Evolutionary conservation across 2,329 filamentous ascomycete species (phyloP).

Genomic region (Nothomitra cinnamomea): DNA sequence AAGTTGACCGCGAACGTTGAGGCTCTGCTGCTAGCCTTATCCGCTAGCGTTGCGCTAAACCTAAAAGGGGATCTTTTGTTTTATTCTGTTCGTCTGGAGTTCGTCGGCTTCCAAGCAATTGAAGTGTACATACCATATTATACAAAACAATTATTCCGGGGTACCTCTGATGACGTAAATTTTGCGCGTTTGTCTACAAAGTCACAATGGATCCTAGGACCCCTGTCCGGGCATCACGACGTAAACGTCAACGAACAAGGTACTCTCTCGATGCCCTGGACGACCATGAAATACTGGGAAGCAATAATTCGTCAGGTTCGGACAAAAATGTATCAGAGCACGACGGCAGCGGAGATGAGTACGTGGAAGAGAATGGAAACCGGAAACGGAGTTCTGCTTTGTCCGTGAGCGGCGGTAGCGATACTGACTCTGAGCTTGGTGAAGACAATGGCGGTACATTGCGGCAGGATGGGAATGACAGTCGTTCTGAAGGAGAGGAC

Average conservation of each 20-base stretch:
- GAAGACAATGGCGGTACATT: neutral
- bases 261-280: neutral
- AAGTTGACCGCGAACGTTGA: too few species aligned
- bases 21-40: too few species aligned
- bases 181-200: too few species aligned
- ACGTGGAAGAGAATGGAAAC: neutral
- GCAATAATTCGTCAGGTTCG: neutral
- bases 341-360: slow-evolving; percentile 1
- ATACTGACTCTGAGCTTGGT: neutral
- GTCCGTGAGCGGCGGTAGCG: neutral
- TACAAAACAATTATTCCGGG: too few species aligned
- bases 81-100: too few species aligned
- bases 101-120: too few species aligned
- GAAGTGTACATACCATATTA: too few species aligned
- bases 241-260: slow-evolving; percentile 3
- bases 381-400: neutral
- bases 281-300: neutral
- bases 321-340: neutral
- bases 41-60: too few species aligned
- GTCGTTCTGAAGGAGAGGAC: neutral
- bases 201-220: neutral
- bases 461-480: neutral
- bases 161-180: too few species aligned
- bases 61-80: too few species aligned
- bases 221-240: neutral